Percentiles rank a stretch among this genome's conserved stretches.
Evolutionary conservation across 75 land plant species (phyloP).

Genomic region (Sequoia sempervirens): DNA sequence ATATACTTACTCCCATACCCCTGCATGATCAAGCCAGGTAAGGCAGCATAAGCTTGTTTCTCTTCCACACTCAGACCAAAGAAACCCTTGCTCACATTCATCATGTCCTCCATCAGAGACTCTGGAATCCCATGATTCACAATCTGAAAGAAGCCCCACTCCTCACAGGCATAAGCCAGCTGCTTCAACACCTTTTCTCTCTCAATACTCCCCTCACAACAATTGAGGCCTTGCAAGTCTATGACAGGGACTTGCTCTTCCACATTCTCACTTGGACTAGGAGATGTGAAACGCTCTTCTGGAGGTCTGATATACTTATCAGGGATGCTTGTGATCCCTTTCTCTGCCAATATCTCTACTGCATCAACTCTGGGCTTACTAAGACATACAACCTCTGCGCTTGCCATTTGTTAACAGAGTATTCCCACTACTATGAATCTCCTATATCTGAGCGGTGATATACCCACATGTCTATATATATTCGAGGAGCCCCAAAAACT

Average conservation of each 20-base stretch:
- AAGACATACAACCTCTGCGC: neutral
- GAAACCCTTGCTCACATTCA: neutral
- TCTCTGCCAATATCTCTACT: conserved; percentile 2
- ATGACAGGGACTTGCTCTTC: conserved; percentile 1
- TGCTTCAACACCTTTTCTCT: conserved; percentile 3
- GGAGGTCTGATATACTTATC: neutral
- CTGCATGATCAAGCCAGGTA: neutral
- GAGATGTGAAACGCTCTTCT: neutral
- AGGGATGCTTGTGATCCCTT: conserved; percentile 8
- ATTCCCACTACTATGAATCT: neutral
- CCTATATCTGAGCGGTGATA: neutral
- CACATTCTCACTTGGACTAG: neutral
- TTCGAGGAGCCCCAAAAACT: neutral
- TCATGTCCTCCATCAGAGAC: neutral
- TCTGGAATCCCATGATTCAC: conserved; percentile 4
- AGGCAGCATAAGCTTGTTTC: neutral
- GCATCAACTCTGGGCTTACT: neutral
- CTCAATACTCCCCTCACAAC: neutral
- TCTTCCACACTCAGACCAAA: neutral
- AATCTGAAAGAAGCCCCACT: conserved; percentile 30
- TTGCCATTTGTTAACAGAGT: neutral
- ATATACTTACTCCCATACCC: neutral
- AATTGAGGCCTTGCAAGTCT: neutral
- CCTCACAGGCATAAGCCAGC: conserved; percentile 11
- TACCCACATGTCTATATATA: neutral